These are phyloP conservation scores for Lotmaria passim DNA, from an alignment of 208 protist species.

Conservation along the genomic window DNA sequence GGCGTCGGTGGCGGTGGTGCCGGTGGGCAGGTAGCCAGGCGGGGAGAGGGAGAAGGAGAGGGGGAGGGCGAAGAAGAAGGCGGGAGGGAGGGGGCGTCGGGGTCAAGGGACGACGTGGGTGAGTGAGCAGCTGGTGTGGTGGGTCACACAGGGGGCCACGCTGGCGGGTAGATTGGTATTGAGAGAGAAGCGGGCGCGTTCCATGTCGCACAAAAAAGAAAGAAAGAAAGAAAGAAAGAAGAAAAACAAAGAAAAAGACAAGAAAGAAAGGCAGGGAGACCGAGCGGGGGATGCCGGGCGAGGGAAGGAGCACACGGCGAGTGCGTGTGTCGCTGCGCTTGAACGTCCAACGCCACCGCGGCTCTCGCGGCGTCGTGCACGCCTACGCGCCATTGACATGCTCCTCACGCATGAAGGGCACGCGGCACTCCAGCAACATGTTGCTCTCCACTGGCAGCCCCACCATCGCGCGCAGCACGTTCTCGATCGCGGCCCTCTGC, in stretches of 20 bases:
- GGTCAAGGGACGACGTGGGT: too few relatives aligned
- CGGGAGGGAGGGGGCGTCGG: background rate
- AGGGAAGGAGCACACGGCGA: background rate
- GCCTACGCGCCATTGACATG: constrained; percentile 34
- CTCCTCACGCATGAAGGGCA: constrained; percentile 57
- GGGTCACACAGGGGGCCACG: constrained; percentile 29
- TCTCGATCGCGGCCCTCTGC: constrained; percentile 95
- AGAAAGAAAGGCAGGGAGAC: background rate
- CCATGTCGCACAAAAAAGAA: constrained; percentile 8
- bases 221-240: background rate
- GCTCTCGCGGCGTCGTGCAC: background rate
- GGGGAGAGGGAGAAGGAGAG: background rate
- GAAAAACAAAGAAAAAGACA: constrained; percentile 8
- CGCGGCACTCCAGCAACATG: constrained; percentile 96
- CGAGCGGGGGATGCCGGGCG: background rate
- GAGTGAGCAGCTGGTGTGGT: constrained; percentile 8
- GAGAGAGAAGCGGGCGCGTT: constrained; percentile 20
- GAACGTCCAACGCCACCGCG: background rate
- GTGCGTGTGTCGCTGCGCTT: background rate
- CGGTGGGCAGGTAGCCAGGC: too few relatives aligned
- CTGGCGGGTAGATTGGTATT: too few relatives aligned
- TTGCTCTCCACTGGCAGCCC: constrained; percentile 95
- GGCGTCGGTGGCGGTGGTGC: too few relatives aligned
- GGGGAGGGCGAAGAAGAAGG: background rate
- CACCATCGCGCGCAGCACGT: constrained; percentile 95